phyloP scores from a whole-genome alignment of 495 filamentous ascomycete species.

The Mytilinidion resinicola region DNA sequence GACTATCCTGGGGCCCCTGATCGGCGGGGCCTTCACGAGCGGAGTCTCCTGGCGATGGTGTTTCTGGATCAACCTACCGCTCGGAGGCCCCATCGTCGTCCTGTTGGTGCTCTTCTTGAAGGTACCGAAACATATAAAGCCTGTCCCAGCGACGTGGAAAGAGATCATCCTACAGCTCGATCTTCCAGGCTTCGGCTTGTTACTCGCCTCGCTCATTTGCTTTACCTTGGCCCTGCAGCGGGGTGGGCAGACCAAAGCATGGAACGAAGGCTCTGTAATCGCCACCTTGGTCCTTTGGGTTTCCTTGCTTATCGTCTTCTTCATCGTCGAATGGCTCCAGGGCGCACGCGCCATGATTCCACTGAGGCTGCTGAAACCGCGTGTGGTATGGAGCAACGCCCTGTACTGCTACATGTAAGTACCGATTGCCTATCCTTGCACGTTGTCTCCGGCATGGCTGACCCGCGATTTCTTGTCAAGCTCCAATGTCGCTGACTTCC shows the following conservation, averaged over 20 bases:
- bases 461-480: not conserved
- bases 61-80: conserved; percentile 26
- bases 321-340: not conserved
- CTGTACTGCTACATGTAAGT: conserved; percentile 8
- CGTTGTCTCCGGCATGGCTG: not conserved
- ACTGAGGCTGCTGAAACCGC: not conserved
- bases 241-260: conserved; percentile 21
- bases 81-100: conserved; percentile 26
- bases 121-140: conserved; percentile 16
- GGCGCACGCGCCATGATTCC: not conserved
- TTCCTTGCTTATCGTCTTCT: conserved; percentile 3
- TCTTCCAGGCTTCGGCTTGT: conserved; percentile 23
- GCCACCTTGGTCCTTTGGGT: conserved; percentile 20
- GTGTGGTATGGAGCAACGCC: not conserved
- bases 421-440: too few relatives aligned
- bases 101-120: conserved; percentile 30
- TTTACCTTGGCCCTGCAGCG: conserved; percentile 30
- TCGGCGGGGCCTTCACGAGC: conserved; percentile 9
- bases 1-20: conserved; percentile 8
- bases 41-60: conserved; percentile 16
- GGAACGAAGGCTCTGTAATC: conserved; percentile 21
- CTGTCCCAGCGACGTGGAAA: conserved; percentile 16
- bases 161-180: conserved; percentile 38
- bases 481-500: not conserved
- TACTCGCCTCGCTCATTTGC: conserved; percentile 23